phyloP scores from a whole-genome alignment of 352 stramenopile genomes.

The Pythium vanterpoolii region DNA sequence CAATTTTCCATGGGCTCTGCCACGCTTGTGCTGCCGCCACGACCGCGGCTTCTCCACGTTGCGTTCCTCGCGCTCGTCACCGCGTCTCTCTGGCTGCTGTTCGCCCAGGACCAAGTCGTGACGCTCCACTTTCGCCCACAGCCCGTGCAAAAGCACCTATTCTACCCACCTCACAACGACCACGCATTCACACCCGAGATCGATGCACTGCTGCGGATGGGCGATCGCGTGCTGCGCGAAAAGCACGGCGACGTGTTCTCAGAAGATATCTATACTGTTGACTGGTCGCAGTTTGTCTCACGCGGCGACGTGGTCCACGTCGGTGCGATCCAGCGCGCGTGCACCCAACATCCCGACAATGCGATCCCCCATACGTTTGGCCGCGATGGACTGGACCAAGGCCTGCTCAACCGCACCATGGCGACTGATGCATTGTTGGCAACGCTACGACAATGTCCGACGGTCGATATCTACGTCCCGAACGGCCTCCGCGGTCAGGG shows the following conservation, averaged over 20 bases:
- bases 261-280: conserved; percentile 3
- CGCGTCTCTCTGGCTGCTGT: background rate
- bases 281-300: conserved; percentile 14
- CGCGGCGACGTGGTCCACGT: conserved; percentile 38
- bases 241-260: conserved; percentile 13
- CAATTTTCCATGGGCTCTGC: background rate
- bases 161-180: background rate
- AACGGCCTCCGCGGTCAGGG: conserved; percentile 36
- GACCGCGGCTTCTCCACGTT: background rate
- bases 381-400: background rate
- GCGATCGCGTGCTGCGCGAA: conserved; percentile 4
- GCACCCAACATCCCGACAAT: conserved; percentile 36
- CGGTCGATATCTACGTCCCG: conserved; percentile 65
- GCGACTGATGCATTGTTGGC: conserved; percentile 29
- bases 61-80: background rate
- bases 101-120: background rate
- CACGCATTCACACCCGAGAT: background rate
- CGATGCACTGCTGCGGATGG: conserved; percentile 4
- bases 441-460: conserved; percentile 45
- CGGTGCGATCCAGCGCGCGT: conserved; percentile 47
- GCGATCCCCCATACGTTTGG: conserved; percentile 26
- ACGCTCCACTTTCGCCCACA: background rate
- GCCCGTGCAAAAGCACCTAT: background rate
- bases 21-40: background rate
- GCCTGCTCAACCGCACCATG: conserved; percentile 12